Evolutionary conservation across 163 green algal genomes (phyloP), one percentile per base, ranked within the genome.

Genomic region (Coccomyxa subellipsoidea): DNA sequence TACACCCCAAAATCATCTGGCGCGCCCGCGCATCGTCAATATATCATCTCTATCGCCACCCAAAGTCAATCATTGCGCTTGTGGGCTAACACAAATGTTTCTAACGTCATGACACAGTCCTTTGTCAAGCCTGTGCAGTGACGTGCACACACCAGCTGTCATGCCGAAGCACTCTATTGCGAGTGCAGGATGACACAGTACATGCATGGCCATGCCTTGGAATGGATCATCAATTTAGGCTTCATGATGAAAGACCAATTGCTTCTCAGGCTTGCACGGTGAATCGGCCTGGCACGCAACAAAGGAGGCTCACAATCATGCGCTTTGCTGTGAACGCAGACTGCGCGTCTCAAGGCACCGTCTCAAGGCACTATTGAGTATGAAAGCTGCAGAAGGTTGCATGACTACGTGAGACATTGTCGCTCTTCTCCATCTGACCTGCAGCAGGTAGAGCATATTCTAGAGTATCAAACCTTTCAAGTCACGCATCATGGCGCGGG

Each of bases 121-220:
- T 8, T 10, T 23, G 8, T 23, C 39, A 54, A 54, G 39, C 39
- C 8, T 54, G 39, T 54, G 8, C 8, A 23, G 10, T 54, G 25
- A 32, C 4, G 93, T 92, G 79, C 91, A 86, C 40, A 90, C 37
- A 59, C 90, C 77, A 53, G 95, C 93, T 36, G 93, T 90, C 23
- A 82, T 81, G 6, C 35, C 89, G 80, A 97, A 96, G 86, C 97
- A 93, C 0, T 90, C 87, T 15, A 96, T 83, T 0, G 92, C 91
- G 12, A 71, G 87, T 90, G 85, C 80, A 84, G 23, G 29, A 18
- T 53, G 54, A 40, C 76, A 8, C n/a, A n/a, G n/a, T n/a, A n/a
- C n/a, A n/a, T n/a, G n/a, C n/a, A n/a, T n/a, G n/a, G n/a, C n/a
- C n/a, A n/a, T n/a, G n/a, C n/a, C n/a, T n/a, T n/a, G n/a, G n/a